Evolutionary conservation across 805 yeast genomes (phyloP).

Genomic region (Cyberlindnera misumaiensis): DNA sequence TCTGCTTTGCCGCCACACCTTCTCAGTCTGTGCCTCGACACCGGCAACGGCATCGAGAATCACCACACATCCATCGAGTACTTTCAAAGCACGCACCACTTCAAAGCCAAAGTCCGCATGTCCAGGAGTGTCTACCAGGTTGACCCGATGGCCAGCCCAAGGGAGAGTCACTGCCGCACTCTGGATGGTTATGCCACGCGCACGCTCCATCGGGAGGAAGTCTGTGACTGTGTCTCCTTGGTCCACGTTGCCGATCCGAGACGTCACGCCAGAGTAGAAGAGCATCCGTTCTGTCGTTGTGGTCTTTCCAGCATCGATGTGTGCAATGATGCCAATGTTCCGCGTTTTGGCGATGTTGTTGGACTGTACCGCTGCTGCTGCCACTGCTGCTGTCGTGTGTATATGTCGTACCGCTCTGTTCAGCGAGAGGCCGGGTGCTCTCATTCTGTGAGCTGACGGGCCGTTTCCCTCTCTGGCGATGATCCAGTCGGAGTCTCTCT

Average conservation of each 20-base stretch:
- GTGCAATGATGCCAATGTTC: constrained; percentile 97
- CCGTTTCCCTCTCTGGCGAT: no score
- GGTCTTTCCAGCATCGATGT: constrained; percentile 97
- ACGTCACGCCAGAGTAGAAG: constrained; percentile 78
- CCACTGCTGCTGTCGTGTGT: no score
- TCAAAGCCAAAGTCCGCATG: constrained; percentile 97
- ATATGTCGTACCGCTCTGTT: no score
- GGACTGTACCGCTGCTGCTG: no score
- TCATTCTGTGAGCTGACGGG: no score
- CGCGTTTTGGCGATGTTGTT: constrained; percentile 36
- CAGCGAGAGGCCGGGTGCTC: no score
- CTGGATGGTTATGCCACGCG: constrained; percentile 92
- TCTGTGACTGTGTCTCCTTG: constrained; percentile 97
- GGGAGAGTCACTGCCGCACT: constrained; percentile 91
- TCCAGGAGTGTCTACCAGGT: constrained; percentile 95
- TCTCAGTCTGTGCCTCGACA: constrained; percentile 96
- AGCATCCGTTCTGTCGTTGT: constrained; percentile 96
- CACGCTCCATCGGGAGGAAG: constrained; percentile 81
- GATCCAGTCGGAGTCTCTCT: no score
- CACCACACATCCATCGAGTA: constrained; percentile 90
- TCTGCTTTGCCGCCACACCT: constrained; percentile 87
- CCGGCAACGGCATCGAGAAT: constrained; percentile 95
- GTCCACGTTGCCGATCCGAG: constrained; percentile 85
- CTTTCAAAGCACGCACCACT: constrained; percentile 82
- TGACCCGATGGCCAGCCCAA: constrained; percentile 74